Base-by-base conservation (phyloP, 2,329 filamentous ascomycete genomes). In the Esteya vermicola region DNA sequence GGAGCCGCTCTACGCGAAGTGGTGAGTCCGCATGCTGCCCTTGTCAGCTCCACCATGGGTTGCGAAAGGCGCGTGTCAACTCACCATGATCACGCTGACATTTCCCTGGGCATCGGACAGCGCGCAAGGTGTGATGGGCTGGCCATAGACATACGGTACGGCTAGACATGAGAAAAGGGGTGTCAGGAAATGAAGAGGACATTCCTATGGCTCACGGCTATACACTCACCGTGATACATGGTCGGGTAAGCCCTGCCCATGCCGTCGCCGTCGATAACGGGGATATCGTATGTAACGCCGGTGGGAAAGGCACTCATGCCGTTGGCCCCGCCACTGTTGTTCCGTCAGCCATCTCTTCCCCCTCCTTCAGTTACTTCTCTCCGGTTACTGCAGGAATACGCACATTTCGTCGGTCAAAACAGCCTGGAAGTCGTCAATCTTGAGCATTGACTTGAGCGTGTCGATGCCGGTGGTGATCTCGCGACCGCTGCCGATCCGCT, bases 221-320 rank as follows among this genome's bases (percentile, higher is more conserved):
- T 23, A 19, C 9, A 12, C 51, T 40, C 39, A 55, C 54, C 51
- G 18, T 61, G 55, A 27, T 58, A 71, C 45, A 64, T 65, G 1
- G 65, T 67, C 0, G 68, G 67, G 42, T 71, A 70, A 1, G 68
- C 68, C 13, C 68, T 53, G 0, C 69, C 69, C 68, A 72, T 72
- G 65, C 64, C 70, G 49, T 72, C 69, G 14, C 64, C 68, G 38
- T 72, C 69, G 3, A 72, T 61, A 4, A 60, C 60, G 0, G 68
- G 67, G 1, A 70, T 47, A 39, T 69, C 52, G 75, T 68, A 45
- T 68, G 65, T 2, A 59, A 57, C 36, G 8, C 36, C 21, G 2
- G 36, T 32, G 3, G 36, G 30, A 31, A 39, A 57, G 0, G 50
- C 51, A 16, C 55, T 55, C 46, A 63, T 47, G 0, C 60, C 60